Evolutionary conservation across 257 asterid genomes (phyloP).

Genomic region (Nicotiana obtusifolia): DNA sequence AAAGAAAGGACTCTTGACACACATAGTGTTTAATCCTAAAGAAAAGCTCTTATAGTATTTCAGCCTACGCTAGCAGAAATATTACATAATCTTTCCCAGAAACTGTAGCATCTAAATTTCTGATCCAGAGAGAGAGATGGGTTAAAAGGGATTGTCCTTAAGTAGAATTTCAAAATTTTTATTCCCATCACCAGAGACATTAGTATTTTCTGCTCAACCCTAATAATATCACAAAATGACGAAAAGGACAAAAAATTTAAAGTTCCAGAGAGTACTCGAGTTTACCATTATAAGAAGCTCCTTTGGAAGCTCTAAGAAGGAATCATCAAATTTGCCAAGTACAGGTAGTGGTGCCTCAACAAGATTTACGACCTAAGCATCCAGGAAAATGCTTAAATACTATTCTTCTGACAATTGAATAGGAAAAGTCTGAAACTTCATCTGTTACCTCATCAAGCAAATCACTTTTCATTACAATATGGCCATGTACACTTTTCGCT

Average conservation of each 20-base stretch:
- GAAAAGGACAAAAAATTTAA: background rate
- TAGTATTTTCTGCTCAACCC: background rate
- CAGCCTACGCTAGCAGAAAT: background rate
- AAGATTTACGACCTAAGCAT: slow-evolving; percentile 79
- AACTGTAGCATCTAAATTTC: background rate
- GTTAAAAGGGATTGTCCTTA: background rate
- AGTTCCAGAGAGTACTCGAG: background rate
- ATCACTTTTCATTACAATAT: slow-evolving; percentile 49
- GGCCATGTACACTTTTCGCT: slow-evolving; percentile 61
- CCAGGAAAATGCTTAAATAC: slow-evolving; percentile 17
- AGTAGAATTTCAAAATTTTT: background rate
- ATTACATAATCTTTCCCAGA: background rate
- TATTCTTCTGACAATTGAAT: slow-evolving; percentile 9
- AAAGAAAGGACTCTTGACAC: background rate
- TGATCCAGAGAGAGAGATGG: background rate
- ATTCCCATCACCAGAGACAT: background rate
- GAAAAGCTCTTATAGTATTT: background rate
- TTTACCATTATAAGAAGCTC: slow-evolving; percentile 81
- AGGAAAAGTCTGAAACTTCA: background rate
- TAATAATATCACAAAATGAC: background rate
- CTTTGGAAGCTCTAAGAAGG: slow-evolving; percentile 88
- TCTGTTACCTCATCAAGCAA: slow-evolving; percentile 74
- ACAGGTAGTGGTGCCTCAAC: slow-evolving; percentile 90
- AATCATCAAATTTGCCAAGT: slow-evolving; percentile 68
- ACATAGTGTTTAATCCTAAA: background rate